A percentile compares a stretch with the other conserved stretches of the same genome.
These are phyloP conservation scores for Dendrocalamus latiflorus DNA, from an alignment of 202 grass and related monocot species.

Conservation along the genomic window DNA sequence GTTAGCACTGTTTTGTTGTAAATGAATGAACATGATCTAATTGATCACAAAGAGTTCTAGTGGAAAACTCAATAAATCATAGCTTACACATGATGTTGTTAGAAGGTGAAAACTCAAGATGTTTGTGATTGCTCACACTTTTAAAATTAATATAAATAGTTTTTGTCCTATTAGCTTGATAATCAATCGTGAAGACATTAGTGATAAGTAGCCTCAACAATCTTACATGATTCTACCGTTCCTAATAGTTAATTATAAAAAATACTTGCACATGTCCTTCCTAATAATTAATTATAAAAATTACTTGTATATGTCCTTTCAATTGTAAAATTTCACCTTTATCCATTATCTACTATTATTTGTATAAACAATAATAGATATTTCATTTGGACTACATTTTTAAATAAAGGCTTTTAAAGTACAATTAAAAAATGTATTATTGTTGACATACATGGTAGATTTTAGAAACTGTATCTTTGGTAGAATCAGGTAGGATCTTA, in stretches of 20 bases:
- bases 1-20: neutral
- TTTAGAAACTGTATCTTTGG: neutral
- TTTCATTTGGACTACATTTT: neutral
- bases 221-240: neutral
- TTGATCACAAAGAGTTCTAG: neutral
- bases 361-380: neutral
- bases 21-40: constrained; percentile 3
- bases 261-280: too few relatives aligned
- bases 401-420: neutral
- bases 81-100: neutral
- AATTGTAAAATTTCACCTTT: neutral
- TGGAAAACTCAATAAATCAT: neutral
- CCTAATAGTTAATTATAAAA: neutral
- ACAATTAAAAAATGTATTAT: neutral
- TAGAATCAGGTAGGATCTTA: neutral
- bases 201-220: neutral
- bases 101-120: neutral
- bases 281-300: too few relatives aligned
- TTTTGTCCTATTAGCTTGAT: neutral
- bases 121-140: constrained; percentile 3
- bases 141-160: neutral
- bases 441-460: neutral
- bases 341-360: neutral
- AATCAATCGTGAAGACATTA: neutral
- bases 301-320: neutral